Conservation (phyloP, 768 basidiomycete species). For the Russula ochroleuca region DNA sequence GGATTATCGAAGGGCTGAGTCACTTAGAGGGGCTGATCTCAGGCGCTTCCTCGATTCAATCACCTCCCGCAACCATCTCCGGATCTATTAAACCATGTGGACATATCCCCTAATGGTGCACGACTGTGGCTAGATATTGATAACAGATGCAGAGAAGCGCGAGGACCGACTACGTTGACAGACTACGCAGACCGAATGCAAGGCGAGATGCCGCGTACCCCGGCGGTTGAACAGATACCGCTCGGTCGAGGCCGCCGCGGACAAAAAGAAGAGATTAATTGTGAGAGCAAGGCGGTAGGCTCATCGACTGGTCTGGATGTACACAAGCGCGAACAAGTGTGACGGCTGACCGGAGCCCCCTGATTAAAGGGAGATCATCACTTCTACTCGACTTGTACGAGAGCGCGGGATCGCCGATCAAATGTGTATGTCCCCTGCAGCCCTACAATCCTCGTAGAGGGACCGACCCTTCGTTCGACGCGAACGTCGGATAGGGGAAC, state of each 20-base stretch:
- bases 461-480: conserved; percentile 24
- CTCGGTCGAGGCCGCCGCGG: conserved; percentile 38
- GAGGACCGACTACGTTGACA: not conserved
- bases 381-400: conserved; percentile 37
- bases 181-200: not conserved
- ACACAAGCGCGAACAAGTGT: conserved; percentile 45
- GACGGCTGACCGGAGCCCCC: conserved; percentile 38
- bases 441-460: conserved; percentile 31
- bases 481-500: conserved; percentile 35
- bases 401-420: conserved; percentile 51
- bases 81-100: not conserved
- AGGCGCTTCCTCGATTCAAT: not conserved
- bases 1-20: conserved; percentile 1
- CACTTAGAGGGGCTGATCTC: conserved; percentile 1
- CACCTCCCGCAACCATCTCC: not conserved
- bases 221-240: conserved; percentile 44
- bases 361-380: conserved; percentile 41
- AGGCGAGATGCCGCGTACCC: not conserved
- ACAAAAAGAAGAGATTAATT: not conserved
- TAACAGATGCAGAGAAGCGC: not conserved
- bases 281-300: not conserved
- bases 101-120: not conserved
- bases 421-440: conserved; percentile 34
- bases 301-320: conserved; percentile 34
- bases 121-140: not conserved